These are phyloP conservation scores for Besnoitia besnoiti DNA, from an alignment of 169 alveolate genomes.

Conservation along the genomic window DNA sequence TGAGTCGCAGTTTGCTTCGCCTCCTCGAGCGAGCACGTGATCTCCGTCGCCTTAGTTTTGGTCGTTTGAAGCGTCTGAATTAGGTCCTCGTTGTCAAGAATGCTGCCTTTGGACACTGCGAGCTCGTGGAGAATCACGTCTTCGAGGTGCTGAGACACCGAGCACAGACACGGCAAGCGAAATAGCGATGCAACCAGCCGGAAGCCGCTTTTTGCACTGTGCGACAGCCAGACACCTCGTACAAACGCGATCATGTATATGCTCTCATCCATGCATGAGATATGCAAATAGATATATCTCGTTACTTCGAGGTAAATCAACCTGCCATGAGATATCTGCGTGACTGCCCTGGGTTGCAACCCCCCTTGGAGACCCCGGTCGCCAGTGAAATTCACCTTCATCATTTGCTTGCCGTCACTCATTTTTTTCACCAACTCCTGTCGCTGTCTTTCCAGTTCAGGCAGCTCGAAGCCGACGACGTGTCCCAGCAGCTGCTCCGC, in stretches of 20 bases:
- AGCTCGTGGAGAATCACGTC: conserved; percentile 89
- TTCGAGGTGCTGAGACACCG: conserved; percentile 80
- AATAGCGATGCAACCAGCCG: not conserved
- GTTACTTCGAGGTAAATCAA: no score
- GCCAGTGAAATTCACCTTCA: conserved; percentile 74
- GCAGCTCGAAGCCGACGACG: conserved; percentile 93
- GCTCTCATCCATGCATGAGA: not conserved
- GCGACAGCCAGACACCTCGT: no score
- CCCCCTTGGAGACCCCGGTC: no score
- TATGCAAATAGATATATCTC: no score
- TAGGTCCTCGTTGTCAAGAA: conserved; percentile 90
- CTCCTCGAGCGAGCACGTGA: conserved; percentile 86
- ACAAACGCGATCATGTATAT: no score
- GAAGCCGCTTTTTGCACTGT: no score
- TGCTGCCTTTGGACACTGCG: conserved; percentile 90
- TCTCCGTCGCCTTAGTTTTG: conserved; percentile 90
- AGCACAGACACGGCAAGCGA: not conserved
- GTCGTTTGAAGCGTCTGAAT: conserved; percentile 90
- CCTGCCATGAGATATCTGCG: no score
- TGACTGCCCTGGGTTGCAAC: no score
- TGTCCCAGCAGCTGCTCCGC: conserved; percentile 92
- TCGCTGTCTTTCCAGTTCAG: conserved; percentile 91
- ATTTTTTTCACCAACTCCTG: conserved; percentile 87
- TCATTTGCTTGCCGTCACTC: conserved; percentile 87
- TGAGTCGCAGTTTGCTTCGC: conserved; percentile 90